Base-by-base conservation (phyloP, 2,329 filamentous ascomycete genomes). In the Fusarium paranaense region DNA sequence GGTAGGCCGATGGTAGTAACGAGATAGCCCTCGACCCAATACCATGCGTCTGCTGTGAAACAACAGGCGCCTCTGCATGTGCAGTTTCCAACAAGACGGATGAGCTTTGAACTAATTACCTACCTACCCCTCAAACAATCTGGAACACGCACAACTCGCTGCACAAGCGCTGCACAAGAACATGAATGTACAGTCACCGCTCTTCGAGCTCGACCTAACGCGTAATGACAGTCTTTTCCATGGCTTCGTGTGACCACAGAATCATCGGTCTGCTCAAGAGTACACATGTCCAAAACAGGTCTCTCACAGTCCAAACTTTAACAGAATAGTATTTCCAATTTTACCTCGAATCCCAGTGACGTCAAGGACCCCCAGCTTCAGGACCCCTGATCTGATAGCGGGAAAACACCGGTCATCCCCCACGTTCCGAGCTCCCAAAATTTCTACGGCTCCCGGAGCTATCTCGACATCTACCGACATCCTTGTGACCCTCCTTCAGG, bases 371-470 rank as follows among this genome's bases (percentile, higher is more conserved):
- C 37, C 18, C 30, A 18, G 27, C 27, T 37, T 16, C 40, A 50
- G 59, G 71, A 74, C 68, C 72, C 72, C 60, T 72, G 60, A 63
- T 64, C 59, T 56, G 37, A 74, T 42, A 72, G 47, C 68, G 71
- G 71, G 52, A 74, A 65, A 74, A 69, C 68, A 42, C 69, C 71
- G 71, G 70, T n/a, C 63, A 25, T 66, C 68, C 71, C 71, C 72
- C 71, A 74, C 72, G 72, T 74, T 74, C 68, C 68, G 71, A 73
- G 60, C 71, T 67, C 64, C 42, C 64, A 74, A 72, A 72, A 69
- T 64, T 69, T 72, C 58, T 33, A 69, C 56, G 62, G 67, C 35
- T 64, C n/a, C 63, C 14, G 33, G 58, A 71, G 69, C 67, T 71
- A 62, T 61, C 33, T 57, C 57, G 35, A 57, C 45, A 50, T 27